Evolutionary conservation across 768 basidiomycete genomes (phyloP).

Genomic region (Pulveroboletus sp.): DNA sequence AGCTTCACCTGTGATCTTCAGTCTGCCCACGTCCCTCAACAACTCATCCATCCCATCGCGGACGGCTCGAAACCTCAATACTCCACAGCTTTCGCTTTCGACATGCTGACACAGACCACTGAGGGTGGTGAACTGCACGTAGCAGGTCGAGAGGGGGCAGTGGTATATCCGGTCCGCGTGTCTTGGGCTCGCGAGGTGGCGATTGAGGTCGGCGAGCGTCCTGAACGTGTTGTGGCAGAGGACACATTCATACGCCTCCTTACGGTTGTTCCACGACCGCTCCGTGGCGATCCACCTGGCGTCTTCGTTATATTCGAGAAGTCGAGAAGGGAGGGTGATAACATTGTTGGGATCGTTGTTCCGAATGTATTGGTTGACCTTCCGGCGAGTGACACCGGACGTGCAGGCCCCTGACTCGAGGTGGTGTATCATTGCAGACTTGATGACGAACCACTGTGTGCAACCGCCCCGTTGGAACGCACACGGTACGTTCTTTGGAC

Average conservation of each 20-base stretch:
- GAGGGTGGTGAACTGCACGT: constrained; percentile 42
- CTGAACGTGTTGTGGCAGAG: constrained; percentile 48
- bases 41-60: constrained; percentile 37
- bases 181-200: constrained; percentile 59
- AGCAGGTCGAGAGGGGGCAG: constrained; percentile 50
- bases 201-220: constrained; percentile 46
- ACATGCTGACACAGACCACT: constrained; percentile 63
- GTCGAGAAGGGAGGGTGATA: constrained; percentile 54
- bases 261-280: constrained; percentile 36
- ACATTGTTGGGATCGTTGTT: constrained; percentile 42
- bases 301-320: constrained; percentile 39
- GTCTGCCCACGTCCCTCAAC: constrained; percentile 12
- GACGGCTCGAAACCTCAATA: constrained; percentile 44
- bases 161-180: constrained; percentile 52
- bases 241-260: constrained; percentile 55
- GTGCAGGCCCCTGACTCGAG: constrained; percentile 57
- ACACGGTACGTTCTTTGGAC: constrained; percentile 35
- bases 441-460: constrained; percentile 43
- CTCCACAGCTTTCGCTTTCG: constrained; percentile 59
- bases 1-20: constrained; percentile 12
- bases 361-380: constrained; percentile 36
- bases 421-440: constrained; percentile 55
- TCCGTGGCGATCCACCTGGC: constrained; percentile 31
- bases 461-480: constrained; percentile 40
- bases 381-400: constrained; percentile 44